These are phyloP conservation scores for Tetrapisispora arboricola DNA, from an alignment of 805 yeast species.

Conservation along the genomic window DNA sequence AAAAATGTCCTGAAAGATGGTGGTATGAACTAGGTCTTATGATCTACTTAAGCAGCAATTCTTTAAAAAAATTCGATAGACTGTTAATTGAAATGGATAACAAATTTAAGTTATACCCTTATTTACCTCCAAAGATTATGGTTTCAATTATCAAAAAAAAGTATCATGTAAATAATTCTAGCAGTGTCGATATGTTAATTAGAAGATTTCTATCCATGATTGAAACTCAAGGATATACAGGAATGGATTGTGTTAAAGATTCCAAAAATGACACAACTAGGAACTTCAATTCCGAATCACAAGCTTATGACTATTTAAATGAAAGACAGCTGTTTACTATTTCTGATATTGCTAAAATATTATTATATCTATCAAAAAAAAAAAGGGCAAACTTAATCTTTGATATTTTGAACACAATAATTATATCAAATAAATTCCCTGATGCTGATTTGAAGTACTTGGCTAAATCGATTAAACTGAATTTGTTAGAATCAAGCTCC, in stretches of 20 bases:
- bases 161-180: conserved; percentile 16
- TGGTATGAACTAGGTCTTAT: conserved; percentile 44
- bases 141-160: conserved; percentile 30
- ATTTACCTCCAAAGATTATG: conserved; percentile 31
- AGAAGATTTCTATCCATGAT: conserved; percentile 22
- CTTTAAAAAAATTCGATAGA: conserved; percentile 30
- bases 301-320: conserved; percentile 25
- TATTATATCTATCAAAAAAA: conserved; percentile 18
- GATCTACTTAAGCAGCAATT: conserved; percentile 29
- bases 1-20: conserved; percentile 36
- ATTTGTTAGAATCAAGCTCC: neutral
- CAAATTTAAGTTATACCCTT: conserved; percentile 20
- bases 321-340: conserved; percentile 19
- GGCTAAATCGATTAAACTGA: neutral
- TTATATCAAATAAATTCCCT: conserved; percentile 17
- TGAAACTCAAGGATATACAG: conserved; percentile 14
- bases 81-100: conserved; percentile 23
- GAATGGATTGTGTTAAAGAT: conserved; percentile 2
- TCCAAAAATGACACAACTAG: conserved; percentile 1
- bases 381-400: conserved; percentile 3
- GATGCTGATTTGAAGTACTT: neutral
- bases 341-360: conserved; percentile 19
- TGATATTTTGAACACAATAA: conserved; percentile 9
- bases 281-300: conserved; percentile 20
- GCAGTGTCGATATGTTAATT: conserved; percentile 28